phyloP scores from a whole-genome alignment of 495 filamentous ascomycete genomes.

The Jackrogersella minutella region DNA sequence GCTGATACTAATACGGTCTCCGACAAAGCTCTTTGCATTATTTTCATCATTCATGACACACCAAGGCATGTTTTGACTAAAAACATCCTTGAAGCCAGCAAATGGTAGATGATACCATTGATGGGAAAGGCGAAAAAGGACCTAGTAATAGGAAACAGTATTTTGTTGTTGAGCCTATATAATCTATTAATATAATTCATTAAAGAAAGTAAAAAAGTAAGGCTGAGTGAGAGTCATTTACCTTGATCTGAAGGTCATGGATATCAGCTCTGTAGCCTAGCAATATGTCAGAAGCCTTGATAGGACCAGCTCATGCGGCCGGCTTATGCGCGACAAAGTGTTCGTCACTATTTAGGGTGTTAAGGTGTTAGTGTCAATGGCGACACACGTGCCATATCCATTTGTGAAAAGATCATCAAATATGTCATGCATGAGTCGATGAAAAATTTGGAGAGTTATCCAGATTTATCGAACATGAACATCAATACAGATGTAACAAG shows the following conservation, averaged over 20 bases:
- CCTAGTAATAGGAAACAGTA: too few relatives aligned
- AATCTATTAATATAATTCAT: too few relatives aligned
- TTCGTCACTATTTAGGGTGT: not conserved
- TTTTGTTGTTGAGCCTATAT: too few relatives aligned
- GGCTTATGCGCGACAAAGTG: constrained; percentile 23
- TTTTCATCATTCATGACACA: constrained; percentile 54
- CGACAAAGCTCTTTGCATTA: constrained; percentile 52
- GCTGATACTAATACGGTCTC: constrained; percentile 44
- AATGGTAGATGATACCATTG: not conserved
- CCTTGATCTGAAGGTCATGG: constrained; percentile 1
- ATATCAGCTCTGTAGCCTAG: constrained; percentile 27
- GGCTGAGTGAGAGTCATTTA: constrained; percentile 27
- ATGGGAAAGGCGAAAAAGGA: not conserved
- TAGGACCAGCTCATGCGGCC: constrained; percentile 8
- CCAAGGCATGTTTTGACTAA: constrained; percentile 21
- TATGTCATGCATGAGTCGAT: constrained; percentile 9
- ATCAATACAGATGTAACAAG: not conserved
- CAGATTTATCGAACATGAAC: not conserved
- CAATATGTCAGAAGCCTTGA: constrained; percentile 18
- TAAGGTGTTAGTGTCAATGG: constrained; percentile 2
- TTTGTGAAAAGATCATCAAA: constrained; percentile 21
- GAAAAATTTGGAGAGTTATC: not conserved
- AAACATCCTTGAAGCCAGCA: constrained; percentile 9
- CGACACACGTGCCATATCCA: constrained; percentile 34
- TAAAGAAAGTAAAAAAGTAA: constrained; percentile 3